phyloP scores from a whole-genome alignment of 2,329 filamentous ascomycete genomes.

The Biscogniauxia marginata region DNA sequence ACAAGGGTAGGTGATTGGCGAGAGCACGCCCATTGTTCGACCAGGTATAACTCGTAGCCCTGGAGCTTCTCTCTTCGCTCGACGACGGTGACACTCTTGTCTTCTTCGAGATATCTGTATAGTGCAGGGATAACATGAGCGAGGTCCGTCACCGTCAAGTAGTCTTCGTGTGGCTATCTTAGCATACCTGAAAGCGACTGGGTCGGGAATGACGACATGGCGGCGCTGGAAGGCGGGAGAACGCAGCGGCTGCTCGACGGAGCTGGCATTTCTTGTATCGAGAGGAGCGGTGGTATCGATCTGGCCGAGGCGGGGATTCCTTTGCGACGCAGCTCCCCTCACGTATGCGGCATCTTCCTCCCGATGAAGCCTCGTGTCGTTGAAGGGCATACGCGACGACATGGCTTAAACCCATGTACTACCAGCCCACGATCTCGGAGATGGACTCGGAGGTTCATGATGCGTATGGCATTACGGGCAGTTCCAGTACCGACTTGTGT shows the following conservation, averaged over 20 bases:
- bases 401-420: slow-evolving; percentile 29
- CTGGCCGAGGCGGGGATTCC: slow-evolving; percentile 21
- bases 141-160: not conserved
- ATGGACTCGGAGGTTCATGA: slow-evolving; percentile 22
- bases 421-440: slow-evolving; percentile 18
- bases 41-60: slow-evolving; percentile 90
- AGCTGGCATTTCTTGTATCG: slow-evolving; percentile 12
- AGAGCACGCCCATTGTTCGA: slow-evolving; percentile 98
- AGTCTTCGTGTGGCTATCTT: slow-evolving; percentile 1
- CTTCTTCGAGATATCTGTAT: slow-evolving; percentile 77
- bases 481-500: not conserved
- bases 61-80: slow-evolving; percentile 67
- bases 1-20: slow-evolving; percentile 85
- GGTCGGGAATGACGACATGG: slow-evolving; percentile 57
- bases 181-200: slow-evolving; percentile 53
- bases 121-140: slow-evolving; percentile 1
- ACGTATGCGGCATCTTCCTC: slow-evolving; percentile 40
- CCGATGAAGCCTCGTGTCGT: slow-evolving; percentile 34
- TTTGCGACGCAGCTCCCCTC: slow-evolving; percentile 30
- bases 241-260: slow-evolving; percentile 1
- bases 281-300: slow-evolving; percentile 24
- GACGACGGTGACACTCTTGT: slow-evolving; percentile 71
- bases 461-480: slow-evolving; percentile 17
- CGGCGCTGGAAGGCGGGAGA: slow-evolving; percentile 35
- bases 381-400: slow-evolving; percentile 31